A percentile compares a stretch with the other conserved stretches of the same genome.
phyloP scores from a whole-genome alignment of 2,329 filamentous ascomycete species.

The Pestalotiopsis sp. region DNA sequence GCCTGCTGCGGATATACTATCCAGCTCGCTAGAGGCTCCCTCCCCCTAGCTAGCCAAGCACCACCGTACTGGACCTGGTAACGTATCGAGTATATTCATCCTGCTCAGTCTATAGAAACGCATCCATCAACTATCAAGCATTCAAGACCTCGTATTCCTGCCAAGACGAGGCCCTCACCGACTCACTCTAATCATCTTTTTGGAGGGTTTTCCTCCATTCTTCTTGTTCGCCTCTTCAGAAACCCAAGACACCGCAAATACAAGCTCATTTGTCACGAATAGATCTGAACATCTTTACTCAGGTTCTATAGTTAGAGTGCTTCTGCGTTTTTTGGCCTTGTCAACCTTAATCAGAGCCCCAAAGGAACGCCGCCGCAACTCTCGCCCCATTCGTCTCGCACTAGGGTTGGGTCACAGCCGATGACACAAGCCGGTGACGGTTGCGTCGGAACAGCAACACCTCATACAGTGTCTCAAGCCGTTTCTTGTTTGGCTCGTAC shows the following conservation, averaged over 20 bases:
- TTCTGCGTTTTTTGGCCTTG: not conserved
- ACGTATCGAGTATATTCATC: not conserved
- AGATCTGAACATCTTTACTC: not conserved
- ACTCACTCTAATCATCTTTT: not conserved
- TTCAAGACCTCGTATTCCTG: not conserved
- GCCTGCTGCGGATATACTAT: not conserved
- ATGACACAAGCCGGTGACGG: not conserved
- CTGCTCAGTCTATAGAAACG: not conserved
- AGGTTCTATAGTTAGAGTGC: not conserved
- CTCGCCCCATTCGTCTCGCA: not conserved
- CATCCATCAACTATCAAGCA: not conserved
- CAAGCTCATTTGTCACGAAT: not conserved
- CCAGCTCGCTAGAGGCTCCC: not conserved
- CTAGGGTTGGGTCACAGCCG: not conserved
- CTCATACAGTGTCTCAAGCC: not conserved
- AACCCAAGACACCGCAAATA: not conserved
- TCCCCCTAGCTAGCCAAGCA: not conserved
- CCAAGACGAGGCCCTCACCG: not conserved
- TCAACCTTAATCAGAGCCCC: not conserved
- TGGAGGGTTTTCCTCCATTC: not conserved
- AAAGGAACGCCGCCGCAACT: not conserved
- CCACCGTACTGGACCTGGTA: not conserved
- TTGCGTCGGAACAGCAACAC: not conserved
- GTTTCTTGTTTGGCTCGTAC: not conserved
- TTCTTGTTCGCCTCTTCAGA: not conserved